Conservation (phyloP, 352 stramenopile genomes). For the Globisporangium cylindrosporum region DNA sequence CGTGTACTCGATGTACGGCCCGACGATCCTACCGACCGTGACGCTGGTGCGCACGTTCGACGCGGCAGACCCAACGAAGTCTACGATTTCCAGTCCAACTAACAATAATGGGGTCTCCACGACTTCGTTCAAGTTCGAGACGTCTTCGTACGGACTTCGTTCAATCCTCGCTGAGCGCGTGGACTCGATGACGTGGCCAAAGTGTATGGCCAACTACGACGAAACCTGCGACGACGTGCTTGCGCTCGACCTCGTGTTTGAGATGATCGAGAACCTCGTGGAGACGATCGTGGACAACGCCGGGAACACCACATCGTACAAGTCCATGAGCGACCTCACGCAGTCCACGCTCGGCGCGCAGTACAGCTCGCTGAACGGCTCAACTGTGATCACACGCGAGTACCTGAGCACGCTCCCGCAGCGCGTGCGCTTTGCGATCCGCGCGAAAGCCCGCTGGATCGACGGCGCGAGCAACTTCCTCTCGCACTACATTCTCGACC, state of each 20-base stretch:
- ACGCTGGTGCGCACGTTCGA: conserved; percentile 21
- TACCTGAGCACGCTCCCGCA: conserved; percentile 43
- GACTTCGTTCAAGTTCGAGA: conserved; percentile 40
- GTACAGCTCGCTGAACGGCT: conserved; percentile 12
- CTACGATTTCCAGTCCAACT: conserved; percentile 15
- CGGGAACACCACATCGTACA: conserved; percentile 49
- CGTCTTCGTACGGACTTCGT: conserved; percentile 46
- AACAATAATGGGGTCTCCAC: conserved; percentile 17
- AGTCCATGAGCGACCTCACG: conserved; percentile 41
- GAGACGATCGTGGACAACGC: conserved; percentile 34
- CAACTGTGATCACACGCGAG: conserved; percentile 33
- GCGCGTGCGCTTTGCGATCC: conserved; percentile 45
- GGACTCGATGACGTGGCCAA: conserved; percentile 24
- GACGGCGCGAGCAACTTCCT: conserved; percentile 46
- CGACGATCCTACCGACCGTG: conserved; percentile 27
- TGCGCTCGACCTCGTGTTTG: conserved; percentile 26
- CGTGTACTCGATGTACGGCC: conserved; percentile 46
- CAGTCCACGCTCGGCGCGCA: conserved; percentile 23
- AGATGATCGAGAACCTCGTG: conserved; percentile 43
- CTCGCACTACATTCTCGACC: conserved; percentile 47
- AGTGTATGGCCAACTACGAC: conserved; percentile 28
- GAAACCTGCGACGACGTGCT: conserved; percentile 25
- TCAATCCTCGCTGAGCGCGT: conserved; percentile 30
- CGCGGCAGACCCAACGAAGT: conserved; percentile 5
- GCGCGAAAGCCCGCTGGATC: conserved; percentile 48